phyloP scores from a whole-genome alignment of 371 early-diverging fungal genomes.

The Mucor saturninus region DNA sequence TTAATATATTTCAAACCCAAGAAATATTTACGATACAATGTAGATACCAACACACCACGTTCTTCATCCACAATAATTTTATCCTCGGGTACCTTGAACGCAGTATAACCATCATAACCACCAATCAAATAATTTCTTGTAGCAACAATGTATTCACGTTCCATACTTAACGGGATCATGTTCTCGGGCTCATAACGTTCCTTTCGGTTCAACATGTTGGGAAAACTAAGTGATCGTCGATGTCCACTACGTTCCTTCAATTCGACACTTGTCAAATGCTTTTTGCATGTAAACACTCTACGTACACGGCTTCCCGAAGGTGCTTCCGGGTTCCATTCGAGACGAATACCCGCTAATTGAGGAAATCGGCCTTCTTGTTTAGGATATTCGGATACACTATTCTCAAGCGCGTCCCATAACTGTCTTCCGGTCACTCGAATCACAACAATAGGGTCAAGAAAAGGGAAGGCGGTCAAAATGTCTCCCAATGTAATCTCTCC shows the following conservation, averaged over 20 bases:
- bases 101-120: conserved; percentile 65
- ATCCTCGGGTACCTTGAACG: conserved; percentile 41
- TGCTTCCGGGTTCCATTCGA: conserved; percentile 56
- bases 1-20: conserved; percentile 62
- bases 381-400: conserved; percentile 63
- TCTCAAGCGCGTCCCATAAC: conserved; percentile 62
- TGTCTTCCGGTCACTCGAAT: conserved; percentile 60
- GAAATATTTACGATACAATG: conserved; percentile 60
- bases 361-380: conserved; percentile 73
- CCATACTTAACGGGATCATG: conserved; percentile 49
- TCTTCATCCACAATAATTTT: conserved; percentile 61
- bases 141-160: conserved; percentile 53
- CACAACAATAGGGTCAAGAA: conserved; percentile 67
- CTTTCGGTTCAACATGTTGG: conserved; percentile 11
- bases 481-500: conserved; percentile 63
- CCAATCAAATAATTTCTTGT: conserved; percentile 63
- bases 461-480: conserved; percentile 66
- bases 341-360: conserved; percentile 62
- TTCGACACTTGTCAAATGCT: not conserved
- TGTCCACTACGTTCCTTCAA: not conserved
- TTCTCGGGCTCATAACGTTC: conserved; percentile 32
- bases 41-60: conserved; percentile 58
- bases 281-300: conserved; percentile 28
- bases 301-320: conserved; percentile 53
- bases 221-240: conserved; percentile 22